Evolutionary conservation across 805 yeast genomes (phyloP).

Genomic region (Wickerhamiella shivajii): DNA sequence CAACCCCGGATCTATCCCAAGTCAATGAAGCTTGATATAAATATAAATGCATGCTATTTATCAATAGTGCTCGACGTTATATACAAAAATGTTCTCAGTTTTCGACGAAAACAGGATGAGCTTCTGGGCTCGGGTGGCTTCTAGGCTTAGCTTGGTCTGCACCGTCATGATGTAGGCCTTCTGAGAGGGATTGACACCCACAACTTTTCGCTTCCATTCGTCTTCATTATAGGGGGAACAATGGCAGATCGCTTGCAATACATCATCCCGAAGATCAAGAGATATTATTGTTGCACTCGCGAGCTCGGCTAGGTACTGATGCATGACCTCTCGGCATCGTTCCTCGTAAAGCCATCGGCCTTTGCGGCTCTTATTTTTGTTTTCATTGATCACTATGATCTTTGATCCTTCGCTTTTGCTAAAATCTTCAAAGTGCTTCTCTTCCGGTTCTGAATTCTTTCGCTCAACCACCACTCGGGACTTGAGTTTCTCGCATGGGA

Average conservation of each 20-base stretch:
- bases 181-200: slow-evolving; percentile 71
- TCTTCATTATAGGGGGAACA: slow-evolving; percentile 22
- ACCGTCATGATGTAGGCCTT: slow-evolving; percentile 66
- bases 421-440: too few species aligned
- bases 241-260: slow-evolving; percentile 53
- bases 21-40: neutral
- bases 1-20: too few species aligned
- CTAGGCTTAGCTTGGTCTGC: slow-evolving; percentile 55
- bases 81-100: slow-evolving; percentile 51
- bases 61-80: slow-evolving; percentile 41
- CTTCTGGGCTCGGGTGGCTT: slow-evolving; percentile 51
- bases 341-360: slow-evolving; percentile 74
- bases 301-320: slow-evolving; percentile 37
- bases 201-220: slow-evolving; percentile 62
- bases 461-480: slow-evolving; percentile 5
- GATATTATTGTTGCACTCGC: slow-evolving; percentile 58
- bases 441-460: too few species aligned
- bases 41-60: too few species aligned
- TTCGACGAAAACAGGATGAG: slow-evolving; percentile 66
- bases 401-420: too few species aligned
- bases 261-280: slow-evolving; percentile 70
- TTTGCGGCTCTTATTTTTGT: slow-evolving; percentile 52
- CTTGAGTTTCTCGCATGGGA: neutral
- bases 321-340: slow-evolving; percentile 48
- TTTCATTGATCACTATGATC: slow-evolving; percentile 72